Evolutionary conservation across 345 rosid genomes (phyloP), one percentile per base, ranked within the genome.

Genomic region (Salix caprea): DNA sequence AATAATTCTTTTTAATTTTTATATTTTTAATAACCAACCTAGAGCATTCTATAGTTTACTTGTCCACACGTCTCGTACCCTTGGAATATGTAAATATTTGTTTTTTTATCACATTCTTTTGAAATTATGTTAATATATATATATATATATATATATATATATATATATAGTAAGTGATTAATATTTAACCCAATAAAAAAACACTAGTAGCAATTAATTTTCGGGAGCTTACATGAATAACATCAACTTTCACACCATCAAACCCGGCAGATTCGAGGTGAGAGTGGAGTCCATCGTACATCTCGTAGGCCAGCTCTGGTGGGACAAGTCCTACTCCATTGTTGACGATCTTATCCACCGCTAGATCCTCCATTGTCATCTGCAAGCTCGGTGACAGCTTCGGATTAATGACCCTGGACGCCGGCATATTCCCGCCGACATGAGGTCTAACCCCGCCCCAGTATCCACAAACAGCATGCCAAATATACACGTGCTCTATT

Each of bases 221-320:
- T 44, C 48, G 13, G 48, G 48, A 44, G 80, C 96, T 90, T 88
- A 95, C 97, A 67, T 96, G 98, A 69, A 96, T 93, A 70, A 93
- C 98, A 84, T 96, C 97, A 19, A 96, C 94, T 78, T 96, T 96
- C 80, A 96, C 99, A 28, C 99, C 99, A 79, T 96, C 97, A 65
- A 96, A 84, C 26, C 98, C 97, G 13, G 71, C 89, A 23, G 76
- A 81, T 74, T 88, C 82, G 75, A 96, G 75, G 62, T 91, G 94
- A 9, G 96, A 87, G 74, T 93, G 99, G 26, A 96, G 82, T 15
- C 98, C 98, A 71, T 93, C 93, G 46, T 91, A 96, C 79, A 96
- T 82, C 79, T 88, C 82, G 16, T 82, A 86, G 34, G 68, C 98
- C 36, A 26, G 13, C 74, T 90, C 98, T 67, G 99, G 98, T 5